phyloP scores from a whole-genome alignment of 345 rosid genomes.

The Pelargonium nanum region DNA sequence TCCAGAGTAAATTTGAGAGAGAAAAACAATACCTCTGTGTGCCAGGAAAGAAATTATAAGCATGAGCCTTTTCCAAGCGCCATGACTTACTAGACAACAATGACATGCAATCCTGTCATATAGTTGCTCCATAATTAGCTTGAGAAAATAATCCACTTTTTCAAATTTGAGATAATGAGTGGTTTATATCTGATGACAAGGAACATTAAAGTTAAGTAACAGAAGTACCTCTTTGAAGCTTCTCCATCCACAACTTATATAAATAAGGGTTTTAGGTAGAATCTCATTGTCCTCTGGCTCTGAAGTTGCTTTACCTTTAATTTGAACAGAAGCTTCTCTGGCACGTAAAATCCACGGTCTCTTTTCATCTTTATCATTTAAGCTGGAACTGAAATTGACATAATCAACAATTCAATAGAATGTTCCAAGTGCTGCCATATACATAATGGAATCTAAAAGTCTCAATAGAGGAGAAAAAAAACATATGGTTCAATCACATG shows the following conservation, averaged over 20 bases:
- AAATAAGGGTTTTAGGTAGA: constrained; percentile 76
- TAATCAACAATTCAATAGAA: constrained; percentile 4
- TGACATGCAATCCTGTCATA: constrained; percentile 64
- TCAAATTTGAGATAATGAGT: not conserved
- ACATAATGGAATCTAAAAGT: too few relatives aligned
- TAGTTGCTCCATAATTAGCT: constrained; percentile 10
- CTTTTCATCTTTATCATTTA: constrained; percentile 64
- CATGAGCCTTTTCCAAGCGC: constrained; percentile 77
- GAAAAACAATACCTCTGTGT: constrained; percentile 56
- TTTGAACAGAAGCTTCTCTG: constrained; percentile 58
- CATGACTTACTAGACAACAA: constrained; percentile 60
- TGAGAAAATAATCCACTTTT: too few relatives aligned
- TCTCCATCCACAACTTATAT: constrained; percentile 97
- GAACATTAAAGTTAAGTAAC: not conserved
- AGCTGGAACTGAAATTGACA: constrained; percentile 28
- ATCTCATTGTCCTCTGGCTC: constrained; percentile 32
- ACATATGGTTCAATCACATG: not conserved
- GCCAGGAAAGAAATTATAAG: constrained; percentile 90
- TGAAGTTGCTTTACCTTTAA: constrained; percentile 35
- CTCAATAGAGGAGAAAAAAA: too few relatives aligned
- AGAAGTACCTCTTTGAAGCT: constrained; percentile 78
- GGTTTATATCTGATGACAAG: constrained; percentile 2
- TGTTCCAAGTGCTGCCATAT: not conserved
- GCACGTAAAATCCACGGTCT: constrained; percentile 95
- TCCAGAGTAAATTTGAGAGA: not conserved